phyloP scores from a whole-genome alignment of 2,329 filamentous ascomycete species.

The Penicillium olsonii region DNA sequence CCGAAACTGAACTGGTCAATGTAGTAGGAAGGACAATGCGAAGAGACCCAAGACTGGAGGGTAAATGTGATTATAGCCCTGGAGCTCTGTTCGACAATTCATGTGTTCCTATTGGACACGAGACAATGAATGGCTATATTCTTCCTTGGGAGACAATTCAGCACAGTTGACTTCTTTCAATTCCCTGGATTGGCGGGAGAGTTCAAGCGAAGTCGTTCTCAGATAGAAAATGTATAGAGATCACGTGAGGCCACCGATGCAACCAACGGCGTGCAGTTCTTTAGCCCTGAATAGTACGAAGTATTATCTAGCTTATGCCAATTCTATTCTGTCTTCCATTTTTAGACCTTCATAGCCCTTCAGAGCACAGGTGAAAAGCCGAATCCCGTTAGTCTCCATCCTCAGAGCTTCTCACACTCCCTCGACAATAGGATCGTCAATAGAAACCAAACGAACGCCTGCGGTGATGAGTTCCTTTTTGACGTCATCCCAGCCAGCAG shows the following conservation, averaged over 20 bases:
- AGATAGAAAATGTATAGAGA: constrained; percentile 4
- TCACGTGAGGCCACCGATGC: constrained; percentile 7
- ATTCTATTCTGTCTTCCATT: too few relatives aligned
- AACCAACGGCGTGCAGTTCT: neutral
- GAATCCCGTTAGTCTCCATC: too few relatives aligned
- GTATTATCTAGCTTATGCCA: too few relatives aligned
- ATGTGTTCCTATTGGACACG: neutral
- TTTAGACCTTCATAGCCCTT: too few relatives aligned
- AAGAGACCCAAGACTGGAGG: neutral
- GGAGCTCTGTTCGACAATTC: neutral
- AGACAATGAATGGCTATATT: neutral
- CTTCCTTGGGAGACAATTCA: neutral
- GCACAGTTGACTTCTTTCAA: neutral
- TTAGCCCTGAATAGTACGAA: too few relatives aligned
- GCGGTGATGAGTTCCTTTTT: constrained; percentile 56
- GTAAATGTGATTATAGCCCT: neutral
- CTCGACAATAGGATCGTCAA: constrained; percentile 58
- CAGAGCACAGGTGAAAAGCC: too few relatives aligned
- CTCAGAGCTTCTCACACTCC: constrained; percentile 41
- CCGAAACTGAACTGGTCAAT: neutral
- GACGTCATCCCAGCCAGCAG: constrained; percentile 58
- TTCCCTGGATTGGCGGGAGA: neutral
- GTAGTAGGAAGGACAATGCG: neutral
- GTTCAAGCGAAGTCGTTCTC: constrained; percentile 3
- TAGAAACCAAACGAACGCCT: constrained; percentile 65